Evolutionary conservation across 1,284 basidiomycete genomes (phyloP).

Genomic region (Takashimella koratensis): DNA sequence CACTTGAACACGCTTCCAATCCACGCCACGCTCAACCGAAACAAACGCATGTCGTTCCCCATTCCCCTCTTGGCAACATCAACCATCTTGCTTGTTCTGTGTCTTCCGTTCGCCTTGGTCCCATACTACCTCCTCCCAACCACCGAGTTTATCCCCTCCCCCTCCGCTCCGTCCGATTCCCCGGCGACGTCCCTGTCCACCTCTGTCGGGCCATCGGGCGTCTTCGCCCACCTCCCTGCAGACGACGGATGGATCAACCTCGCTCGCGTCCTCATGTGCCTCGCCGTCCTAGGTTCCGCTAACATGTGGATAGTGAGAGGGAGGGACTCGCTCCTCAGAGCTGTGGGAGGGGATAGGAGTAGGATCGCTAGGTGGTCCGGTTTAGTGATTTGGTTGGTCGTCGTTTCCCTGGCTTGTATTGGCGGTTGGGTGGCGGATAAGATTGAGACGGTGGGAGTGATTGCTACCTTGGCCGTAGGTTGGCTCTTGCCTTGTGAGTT

Average conservation of each 20-base stretch:
- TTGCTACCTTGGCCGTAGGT: conserved; percentile 40
- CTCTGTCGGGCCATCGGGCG: conserved; percentile 30
- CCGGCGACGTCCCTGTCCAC: conserved; percentile 15
- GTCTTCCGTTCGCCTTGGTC: conserved; percentile 47
- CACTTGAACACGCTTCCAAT: conserved; percentile 48
- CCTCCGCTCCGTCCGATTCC: not conserved
- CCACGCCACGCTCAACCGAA: conserved; percentile 39
- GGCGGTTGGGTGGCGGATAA: conserved; percentile 43
- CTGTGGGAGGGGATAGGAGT: conserved; percentile 33
- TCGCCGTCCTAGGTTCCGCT: conserved; percentile 32
- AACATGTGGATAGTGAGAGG: conserved; percentile 45
- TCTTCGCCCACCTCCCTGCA: conserved; percentile 34
- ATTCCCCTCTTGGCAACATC: conserved; percentile 40
- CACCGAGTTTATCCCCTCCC: not conserved
- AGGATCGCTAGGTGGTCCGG: conserved; percentile 44
- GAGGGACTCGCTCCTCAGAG: conserved; percentile 38
- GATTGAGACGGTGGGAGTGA: conserved; percentile 43
- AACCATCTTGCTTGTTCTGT: conserved; percentile 34
- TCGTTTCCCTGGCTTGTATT: conserved; percentile 34
- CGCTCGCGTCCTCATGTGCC: conserved; percentile 42
- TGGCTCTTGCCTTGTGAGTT: conserved; percentile 49
- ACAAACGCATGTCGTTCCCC: conserved; percentile 37
- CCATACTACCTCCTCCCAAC: conserved; percentile 49
- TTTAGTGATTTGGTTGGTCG: conserved; percentile 37
- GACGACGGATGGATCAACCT: conserved; percentile 46